Percentiles rank a stretch among this genome's conserved stretches.
phyloP scores from a whole-genome alignment of 2,329 filamentous ascomycete genomes.

The Verticillium nonalfalfae region DNA sequence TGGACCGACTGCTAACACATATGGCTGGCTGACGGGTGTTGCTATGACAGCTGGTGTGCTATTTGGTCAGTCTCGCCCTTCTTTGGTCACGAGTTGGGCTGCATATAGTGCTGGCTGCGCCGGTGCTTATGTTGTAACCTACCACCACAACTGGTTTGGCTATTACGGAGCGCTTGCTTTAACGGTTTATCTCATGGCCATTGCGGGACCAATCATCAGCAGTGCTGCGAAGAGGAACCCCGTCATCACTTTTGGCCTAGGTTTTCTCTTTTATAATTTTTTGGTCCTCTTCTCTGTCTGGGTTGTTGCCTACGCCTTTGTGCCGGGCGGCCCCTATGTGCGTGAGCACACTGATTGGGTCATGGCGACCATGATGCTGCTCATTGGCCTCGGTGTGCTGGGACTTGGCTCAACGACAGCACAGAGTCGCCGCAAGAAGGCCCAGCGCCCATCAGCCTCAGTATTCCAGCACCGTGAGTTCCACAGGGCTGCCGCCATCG shows the following conservation, averaged over 20 bases:
- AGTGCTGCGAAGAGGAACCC: conserved; percentile 73
- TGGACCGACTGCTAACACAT: conserved; percentile 82
- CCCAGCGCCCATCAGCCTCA: conserved; percentile 22
- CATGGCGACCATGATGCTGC: conserved; percentile 79
- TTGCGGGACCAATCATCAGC: conserved; percentile 67
- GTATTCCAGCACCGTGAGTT: conserved; percentile 43
- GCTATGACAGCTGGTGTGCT: conserved; percentile 80
- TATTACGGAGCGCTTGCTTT: conserved; percentile 77
- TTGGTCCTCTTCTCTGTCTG: conserved; percentile 96
- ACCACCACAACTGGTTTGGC: conserved; percentile 76
- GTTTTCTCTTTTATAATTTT: conserved; percentile 88
- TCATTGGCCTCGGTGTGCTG: conserved; percentile 80
- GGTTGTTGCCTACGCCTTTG: conserved; percentile 97
- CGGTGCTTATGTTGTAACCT: conserved; percentile 73
- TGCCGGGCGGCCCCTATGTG: conserved; percentile 86
- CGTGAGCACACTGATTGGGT: conserved; percentile 95
- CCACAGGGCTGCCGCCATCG: conserved; percentile 53
- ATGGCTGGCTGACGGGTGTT: conserved; percentile 79
- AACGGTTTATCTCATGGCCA: conserved; percentile 75
- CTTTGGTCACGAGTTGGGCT: conserved; percentile 69
- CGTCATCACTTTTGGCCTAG: conserved; percentile 76
- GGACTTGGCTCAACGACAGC: conserved; percentile 46
- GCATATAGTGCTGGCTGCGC: conserved; percentile 71
- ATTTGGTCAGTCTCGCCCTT: conserved; percentile 67
- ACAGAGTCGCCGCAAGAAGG: conserved; percentile 33